Percentiles rank a stretch among this genome's conserved stretches.
phyloP scores from a whole-genome alignment of 805 yeast genomes.

The Saccharomyces jurei region DNA sequence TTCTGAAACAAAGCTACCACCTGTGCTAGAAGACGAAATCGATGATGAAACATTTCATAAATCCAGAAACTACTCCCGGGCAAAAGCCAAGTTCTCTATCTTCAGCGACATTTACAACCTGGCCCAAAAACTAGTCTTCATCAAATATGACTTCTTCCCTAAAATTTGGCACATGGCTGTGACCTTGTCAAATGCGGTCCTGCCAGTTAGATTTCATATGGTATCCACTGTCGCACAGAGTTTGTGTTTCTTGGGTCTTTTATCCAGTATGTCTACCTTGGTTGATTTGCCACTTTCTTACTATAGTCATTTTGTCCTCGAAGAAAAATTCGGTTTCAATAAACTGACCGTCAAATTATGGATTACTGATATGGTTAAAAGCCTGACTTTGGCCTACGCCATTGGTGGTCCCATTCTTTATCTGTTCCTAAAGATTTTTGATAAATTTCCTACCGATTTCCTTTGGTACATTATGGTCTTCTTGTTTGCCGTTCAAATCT shows the following conservation, averaged over 20 bases:
- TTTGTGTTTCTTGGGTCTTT: conserved; percentile 49
- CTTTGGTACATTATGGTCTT: conserved; percentile 72
- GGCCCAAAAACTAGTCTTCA: conserved; percentile 47
- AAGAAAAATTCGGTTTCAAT: conserved; percentile 89
- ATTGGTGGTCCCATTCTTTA: conserved; percentile 70
- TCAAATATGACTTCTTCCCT: conserved; percentile 59
- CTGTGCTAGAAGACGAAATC: conserved; percentile 56
- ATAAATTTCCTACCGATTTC: conserved; percentile 70
- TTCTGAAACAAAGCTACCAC: conserved; percentile 50
- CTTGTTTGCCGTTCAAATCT: conserved; percentile 60
- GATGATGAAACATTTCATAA: conserved; percentile 66
- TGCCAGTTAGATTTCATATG: conserved; percentile 27
- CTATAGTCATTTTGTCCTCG: conserved; percentile 78
- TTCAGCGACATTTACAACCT: conserved; percentile 44
- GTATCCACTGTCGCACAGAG: conserved; percentile 65
- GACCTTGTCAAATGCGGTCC: conserved; percentile 23
- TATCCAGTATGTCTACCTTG: conserved; percentile 44
- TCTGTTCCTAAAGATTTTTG: conserved; percentile 72
- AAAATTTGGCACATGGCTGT: conserved; percentile 49
- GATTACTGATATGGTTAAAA: conserved; percentile 64
- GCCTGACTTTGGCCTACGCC: conserved; percentile 41
- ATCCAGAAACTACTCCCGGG: conserved; percentile 69
- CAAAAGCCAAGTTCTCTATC: conserved; percentile 66
- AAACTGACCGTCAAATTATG: conserved; percentile 69
- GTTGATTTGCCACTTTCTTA: conserved; percentile 60